Base-by-base conservation (phyloP, 1,284 basidiomycete species). In the Kwoniella shivajii region DNA sequence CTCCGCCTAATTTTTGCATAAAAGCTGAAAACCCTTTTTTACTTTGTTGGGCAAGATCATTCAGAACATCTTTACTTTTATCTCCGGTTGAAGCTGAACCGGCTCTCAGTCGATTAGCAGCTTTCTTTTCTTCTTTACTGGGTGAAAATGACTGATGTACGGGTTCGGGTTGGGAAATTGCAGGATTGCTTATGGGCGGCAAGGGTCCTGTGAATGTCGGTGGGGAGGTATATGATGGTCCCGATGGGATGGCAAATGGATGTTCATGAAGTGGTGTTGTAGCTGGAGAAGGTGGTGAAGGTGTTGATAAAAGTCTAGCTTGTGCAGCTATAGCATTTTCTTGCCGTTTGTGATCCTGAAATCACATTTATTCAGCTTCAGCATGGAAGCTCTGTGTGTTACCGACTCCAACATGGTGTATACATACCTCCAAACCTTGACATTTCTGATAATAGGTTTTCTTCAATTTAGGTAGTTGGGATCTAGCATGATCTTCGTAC, bases 401-500 rank as follows among this genome's bases (percentile, higher is more conserved):
- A n/a, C n/a, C n/a, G n/a, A n/a, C n/a, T n/a, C n/a, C n/a, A n/a
- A n/a, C n/a, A n/a, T n/a, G n/a, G n/a, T n/a, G n/a, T 13, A 3
- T 50, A 24, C 30, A 37, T 59, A 89, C 90, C 81, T 92, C 91
- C 3, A 88, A 85, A 61, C 92, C 89, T 53, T 87, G 84, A 67
- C 87, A 89, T 74, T 90, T 92, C 78, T 85, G 88, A 13, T 84
- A 74, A 72, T 95, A 94, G 30, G 81, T 78, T 45, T 85, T 82
- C 78, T 90, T 91, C 44, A 93, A 79, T 67, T 86, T 87, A 1
- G 89, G 90, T 6, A 93, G 80, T 18, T 82, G 80, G 54, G 82
- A 84, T 68, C 90, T 88, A 11, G 86, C 86, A 71, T 87, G 91
- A 22, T 93, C 90, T 29, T 83, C 82, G 76, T 93, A 91, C 18